Evolutionary conservation across 2,329 filamentous ascomycete species (phyloP).

Genomic region (Fusarium burgessii): DNA sequence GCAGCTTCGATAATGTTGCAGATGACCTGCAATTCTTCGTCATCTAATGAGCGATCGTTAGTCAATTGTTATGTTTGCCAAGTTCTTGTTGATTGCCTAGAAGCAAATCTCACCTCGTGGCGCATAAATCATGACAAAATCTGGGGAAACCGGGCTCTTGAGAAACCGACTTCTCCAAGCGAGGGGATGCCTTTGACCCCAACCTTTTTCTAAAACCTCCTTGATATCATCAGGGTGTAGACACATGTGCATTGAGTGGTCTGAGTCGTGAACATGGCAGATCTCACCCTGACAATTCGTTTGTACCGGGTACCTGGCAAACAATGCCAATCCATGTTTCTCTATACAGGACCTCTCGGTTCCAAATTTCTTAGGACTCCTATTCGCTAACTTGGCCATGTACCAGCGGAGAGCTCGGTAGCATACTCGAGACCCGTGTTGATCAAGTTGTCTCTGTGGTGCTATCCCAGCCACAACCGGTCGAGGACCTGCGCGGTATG

Average conservation of each 20-base stretch:
- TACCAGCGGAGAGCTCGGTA: slow-evolving; percentile 66
- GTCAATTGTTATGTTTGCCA: neutral
- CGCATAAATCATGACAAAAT: slow-evolving; percentile 87
- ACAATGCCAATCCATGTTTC: slow-evolving; percentile 83
- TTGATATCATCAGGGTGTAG: slow-evolving; percentile 83
- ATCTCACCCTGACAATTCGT: slow-evolving; percentile 84
- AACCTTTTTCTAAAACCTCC: slow-evolving; percentile 78
- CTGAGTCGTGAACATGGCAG: slow-evolving; percentile 81
- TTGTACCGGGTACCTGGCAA: slow-evolving; percentile 73
- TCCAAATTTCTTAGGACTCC: slow-evolving; percentile 62
- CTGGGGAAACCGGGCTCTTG: slow-evolving; percentile 75
- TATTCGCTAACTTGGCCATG: slow-evolving; percentile 63
- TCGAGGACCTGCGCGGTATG: slow-evolving; percentile 71
- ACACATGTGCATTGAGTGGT: slow-evolving; percentile 82
- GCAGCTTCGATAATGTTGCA: slow-evolving; percentile 79
- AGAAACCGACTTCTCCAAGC: slow-evolving; percentile 73
- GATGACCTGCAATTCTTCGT: slow-evolving; percentile 75
- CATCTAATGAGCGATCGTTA: slow-evolving; percentile 54
- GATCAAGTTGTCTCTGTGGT: slow-evolving; percentile 82
- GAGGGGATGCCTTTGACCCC: slow-evolving; percentile 79
- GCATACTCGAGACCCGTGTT: slow-evolving; percentile 67
- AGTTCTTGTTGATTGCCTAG: slow-evolving; percentile 4
- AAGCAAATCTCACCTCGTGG: slow-evolving; percentile 65
- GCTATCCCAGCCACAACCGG: slow-evolving; percentile 81
- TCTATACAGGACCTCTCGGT: slow-evolving; percentile 82